Conservation (phyloP, 148 eudicot genomes). For the Silene conica region DNA sequence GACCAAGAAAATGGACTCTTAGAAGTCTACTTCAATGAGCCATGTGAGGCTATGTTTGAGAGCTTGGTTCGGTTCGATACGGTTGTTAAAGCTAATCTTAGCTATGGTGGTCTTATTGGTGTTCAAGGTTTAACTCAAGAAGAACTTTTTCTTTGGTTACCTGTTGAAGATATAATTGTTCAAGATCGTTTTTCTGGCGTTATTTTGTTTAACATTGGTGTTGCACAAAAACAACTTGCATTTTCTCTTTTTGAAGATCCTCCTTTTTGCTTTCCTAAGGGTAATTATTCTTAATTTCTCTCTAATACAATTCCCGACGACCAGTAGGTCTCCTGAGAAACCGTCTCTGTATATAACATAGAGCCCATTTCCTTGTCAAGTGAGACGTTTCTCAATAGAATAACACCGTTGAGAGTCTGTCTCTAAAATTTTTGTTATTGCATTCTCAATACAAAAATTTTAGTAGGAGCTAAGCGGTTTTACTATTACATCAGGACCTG, state of each 20-base stretch:
- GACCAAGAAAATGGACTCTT: conserved; percentile 35
- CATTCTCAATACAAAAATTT: too few relatives aligned
- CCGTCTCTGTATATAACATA: too few relatives aligned
- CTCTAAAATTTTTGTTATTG: too few relatives aligned
- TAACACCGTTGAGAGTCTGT: too few relatives aligned
- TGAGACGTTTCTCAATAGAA: too few relatives aligned
- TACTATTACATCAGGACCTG: too few relatives aligned
- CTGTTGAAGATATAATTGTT: conserved; percentile 65
- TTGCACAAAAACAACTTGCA: conserved; percentile 54
- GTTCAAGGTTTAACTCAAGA: conserved; percentile 59
- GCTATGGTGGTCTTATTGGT: conserved; percentile 62
- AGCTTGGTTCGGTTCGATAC: conserved; percentile 51
- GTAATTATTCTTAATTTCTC: conserved; percentile 14
- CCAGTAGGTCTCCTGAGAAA: too few relatives aligned
- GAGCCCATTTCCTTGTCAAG: too few relatives aligned
- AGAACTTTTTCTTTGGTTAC: conserved; percentile 76
- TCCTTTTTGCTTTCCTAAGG: conserved; percentile 48
- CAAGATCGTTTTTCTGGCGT: conserved; percentile 59
- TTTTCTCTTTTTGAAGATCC: conserved; percentile 71
- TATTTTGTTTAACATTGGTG: conserved; percentile 52
- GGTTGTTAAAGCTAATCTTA: conserved; percentile 61
- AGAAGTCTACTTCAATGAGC: conserved; percentile 45
- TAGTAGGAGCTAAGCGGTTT: too few relatives aligned
- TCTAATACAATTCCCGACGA: too few relatives aligned
- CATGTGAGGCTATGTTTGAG: conserved; percentile 64